Evolutionary conservation across 1,139 yeast species (phyloP).

Genomic region (Yamadazyma epiphylla): DNA sequence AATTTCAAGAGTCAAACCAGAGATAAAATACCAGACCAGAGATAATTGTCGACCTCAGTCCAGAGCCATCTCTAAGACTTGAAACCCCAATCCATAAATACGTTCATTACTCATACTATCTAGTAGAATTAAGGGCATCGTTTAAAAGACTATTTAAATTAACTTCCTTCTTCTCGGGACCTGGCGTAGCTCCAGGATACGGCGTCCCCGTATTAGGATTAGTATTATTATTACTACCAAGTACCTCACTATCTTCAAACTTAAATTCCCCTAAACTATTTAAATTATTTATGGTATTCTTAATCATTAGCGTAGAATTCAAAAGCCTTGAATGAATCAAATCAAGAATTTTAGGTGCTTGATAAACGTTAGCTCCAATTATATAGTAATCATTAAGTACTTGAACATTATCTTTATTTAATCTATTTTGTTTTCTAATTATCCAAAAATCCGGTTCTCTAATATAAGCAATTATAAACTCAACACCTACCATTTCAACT

Average conservation of each 20-base stretch:
- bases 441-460: conserved; percentile 94
- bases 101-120: neutral
- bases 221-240: conserved; percentile 2
- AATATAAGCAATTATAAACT: conserved; percentile 69
- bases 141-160: conserved; percentile 8
- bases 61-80: too few relatives aligned
- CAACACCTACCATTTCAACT: conserved; percentile 78
- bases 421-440: conserved; percentile 72
- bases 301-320: conserved; percentile 34
- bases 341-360: conserved; percentile 64
- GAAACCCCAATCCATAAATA: neutral
- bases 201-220: conserved; percentile 3
- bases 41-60: too few relatives aligned
- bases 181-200: conserved; percentile 7
- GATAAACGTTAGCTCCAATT: conserved; percentile 88
- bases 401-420: conserved; percentile 46
- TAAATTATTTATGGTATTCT: conserved; percentile 31
- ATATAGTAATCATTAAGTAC: conserved; percentile 74
- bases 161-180: conserved; percentile 7
- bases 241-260: conserved; percentile 24
- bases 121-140: conserved; percentile 6
- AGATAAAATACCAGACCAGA: too few relatives aligned
- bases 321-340: conserved; percentile 36
- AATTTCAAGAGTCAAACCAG: too few relatives aligned
- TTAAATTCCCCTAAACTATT: conserved; percentile 33